Conservation (phyloP, 225 moss, liverwort and hornwort genomes). For the Physcomitrium patens region DNA sequence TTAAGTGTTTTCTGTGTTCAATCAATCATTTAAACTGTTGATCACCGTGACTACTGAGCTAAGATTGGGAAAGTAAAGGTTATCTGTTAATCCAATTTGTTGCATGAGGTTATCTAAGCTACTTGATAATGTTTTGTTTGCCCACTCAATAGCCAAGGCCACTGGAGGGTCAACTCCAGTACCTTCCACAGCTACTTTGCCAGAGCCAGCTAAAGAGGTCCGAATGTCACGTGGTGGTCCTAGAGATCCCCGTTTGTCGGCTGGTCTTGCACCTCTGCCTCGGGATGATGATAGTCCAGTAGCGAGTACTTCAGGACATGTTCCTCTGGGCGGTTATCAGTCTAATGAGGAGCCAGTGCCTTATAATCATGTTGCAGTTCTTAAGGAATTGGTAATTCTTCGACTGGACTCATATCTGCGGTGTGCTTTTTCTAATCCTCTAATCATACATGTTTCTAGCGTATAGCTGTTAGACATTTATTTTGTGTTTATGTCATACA, state of each 20-base stretch:
- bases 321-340: slow-evolving; percentile 53
- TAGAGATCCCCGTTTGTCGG: slow-evolving; percentile 83
- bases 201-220: slow-evolving; percentile 72
- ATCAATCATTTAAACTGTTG: background rate
- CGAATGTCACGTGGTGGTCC: slow-evolving; percentile 62
- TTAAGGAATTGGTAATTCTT: slow-evolving; percentile 77
- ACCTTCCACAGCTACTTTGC: slow-evolving; percentile 44
- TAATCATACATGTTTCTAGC: slow-evolving; percentile 6
- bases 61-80: background rate
- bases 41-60: no score
- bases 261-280: slow-evolving; percentile 74
- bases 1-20: slow-evolving; percentile 1
- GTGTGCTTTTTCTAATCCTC: no score
- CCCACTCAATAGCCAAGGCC: slow-evolving; percentile 46
- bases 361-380: slow-evolving; percentile 75
- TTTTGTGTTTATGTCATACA: slow-evolving; percentile 15
- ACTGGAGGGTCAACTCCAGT: slow-evolving; percentile 36
- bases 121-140: background rate
- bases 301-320: slow-evolving; percentile 91
- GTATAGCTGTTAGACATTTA: background rate
- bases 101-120: no score
- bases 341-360: slow-evolving; percentile 52
- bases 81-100: background rate
- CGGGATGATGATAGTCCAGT: slow-evolving; percentile 78
- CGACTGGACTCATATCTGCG: slow-evolving; percentile 2